These are phyloP conservation scores for Rhododendron williamsianum DNA, from an alignment of 148 eudicot genomes.

Conservation along the genomic window DNA sequence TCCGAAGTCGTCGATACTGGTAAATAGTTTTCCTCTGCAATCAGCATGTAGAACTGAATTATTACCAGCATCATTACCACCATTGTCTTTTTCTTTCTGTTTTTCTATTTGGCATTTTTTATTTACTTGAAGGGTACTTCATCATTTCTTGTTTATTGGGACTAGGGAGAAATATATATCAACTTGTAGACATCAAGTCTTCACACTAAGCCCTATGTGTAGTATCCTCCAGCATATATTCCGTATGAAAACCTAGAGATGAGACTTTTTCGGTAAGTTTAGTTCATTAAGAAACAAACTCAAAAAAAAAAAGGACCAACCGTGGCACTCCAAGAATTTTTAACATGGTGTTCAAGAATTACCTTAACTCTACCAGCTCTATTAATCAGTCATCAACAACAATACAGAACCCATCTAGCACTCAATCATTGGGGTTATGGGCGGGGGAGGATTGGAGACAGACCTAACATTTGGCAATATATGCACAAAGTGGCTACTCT, in stretches of 20 bases:
- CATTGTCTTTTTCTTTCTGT: neutral
- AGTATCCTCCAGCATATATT: neutral
- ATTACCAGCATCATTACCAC: neutral
- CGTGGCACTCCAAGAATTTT: neutral
- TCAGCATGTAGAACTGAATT: neutral
- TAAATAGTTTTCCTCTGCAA: conserved; percentile 10
- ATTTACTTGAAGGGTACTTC: neutral
- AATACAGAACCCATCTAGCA: too few species aligned
- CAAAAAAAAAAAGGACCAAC: neutral
- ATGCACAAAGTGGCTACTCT: too few species aligned
- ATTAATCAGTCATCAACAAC: too few species aligned
- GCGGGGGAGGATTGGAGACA: too few species aligned
- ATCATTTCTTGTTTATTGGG: neutral
- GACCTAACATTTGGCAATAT: too few species aligned
- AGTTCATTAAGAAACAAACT: neutral
- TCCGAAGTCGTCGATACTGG: conserved; percentile 79
- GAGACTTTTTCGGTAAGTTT: neutral
- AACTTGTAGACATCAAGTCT: neutral
- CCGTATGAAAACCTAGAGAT: neutral
- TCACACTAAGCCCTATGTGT: neutral
- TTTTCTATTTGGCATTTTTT: neutral
- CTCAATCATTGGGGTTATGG: too few species aligned
- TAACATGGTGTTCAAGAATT: too few species aligned
- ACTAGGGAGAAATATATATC: neutral
- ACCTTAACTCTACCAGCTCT: too few species aligned